A percentile compares a stretch with the other conserved stretches of the same genome.
Evolutionary conservation across 139 green algal genomes (phyloP).

Genomic region (Volvox reticuliferus): DNA sequence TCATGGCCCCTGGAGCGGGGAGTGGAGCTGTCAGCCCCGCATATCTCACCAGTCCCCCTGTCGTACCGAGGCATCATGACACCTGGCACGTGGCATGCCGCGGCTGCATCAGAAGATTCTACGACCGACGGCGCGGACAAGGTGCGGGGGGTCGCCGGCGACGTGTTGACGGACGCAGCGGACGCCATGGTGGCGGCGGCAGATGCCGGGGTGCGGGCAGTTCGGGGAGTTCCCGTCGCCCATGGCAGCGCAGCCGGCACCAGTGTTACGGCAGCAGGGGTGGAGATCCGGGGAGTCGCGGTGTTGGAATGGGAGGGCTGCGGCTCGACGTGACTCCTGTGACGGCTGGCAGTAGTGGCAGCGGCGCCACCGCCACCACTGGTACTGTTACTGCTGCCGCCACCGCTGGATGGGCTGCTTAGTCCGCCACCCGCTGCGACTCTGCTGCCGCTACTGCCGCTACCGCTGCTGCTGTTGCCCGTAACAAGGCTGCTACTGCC

Average conservation of each 20-base stretch:
- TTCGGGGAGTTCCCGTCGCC: neutral
- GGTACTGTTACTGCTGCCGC: neutral
- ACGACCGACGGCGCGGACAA: neutral
- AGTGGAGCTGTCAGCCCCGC: neutral
- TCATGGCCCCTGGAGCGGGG: neutral
- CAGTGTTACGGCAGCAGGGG: too few relatives aligned
- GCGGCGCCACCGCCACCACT: neutral
- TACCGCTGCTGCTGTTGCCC: neutral
- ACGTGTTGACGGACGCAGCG: too few relatives aligned
- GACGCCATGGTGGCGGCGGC: too few relatives aligned
- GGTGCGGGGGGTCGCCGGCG: neutral
- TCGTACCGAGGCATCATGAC: neutral
- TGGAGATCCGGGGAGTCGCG: neutral
- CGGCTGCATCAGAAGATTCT: neutral
- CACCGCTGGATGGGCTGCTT: neutral
- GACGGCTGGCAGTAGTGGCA: neutral
- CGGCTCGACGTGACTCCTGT: too few relatives aligned
- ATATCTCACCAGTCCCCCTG: neutral
- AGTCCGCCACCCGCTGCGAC: neutral
- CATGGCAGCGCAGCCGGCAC: neutral
- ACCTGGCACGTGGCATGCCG: neutral
- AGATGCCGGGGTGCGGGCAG: neutral
- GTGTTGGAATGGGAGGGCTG: neutral
- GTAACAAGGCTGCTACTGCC: neutral
- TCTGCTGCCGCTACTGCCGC: neutral